Base-by-base conservation (phyloP, 768 basidiomycete species). In the Tulasnella sp. region DNA sequence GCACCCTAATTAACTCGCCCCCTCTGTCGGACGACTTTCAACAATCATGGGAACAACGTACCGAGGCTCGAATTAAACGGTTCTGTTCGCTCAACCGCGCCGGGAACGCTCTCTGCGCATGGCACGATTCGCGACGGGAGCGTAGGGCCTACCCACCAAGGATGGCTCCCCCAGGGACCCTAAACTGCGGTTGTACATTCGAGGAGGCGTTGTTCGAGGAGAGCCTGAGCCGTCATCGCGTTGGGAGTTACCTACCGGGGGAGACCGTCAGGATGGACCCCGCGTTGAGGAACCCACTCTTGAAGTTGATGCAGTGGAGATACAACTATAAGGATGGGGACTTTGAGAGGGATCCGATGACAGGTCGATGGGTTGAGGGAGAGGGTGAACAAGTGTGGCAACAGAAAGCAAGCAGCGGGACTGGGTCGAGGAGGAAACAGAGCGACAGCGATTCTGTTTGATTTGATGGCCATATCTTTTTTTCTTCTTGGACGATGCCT, bases 181-280 rank as follows among this genome's bases (percentile, higher is more conserved):
- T 92, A 59, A 92, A 92, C 74, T 92, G 88, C 65, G 88, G 89
- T 5, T 92, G 88, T 74, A 84, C 86, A 4, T 80, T 77, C 67
- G 86, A 88, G 47, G 83, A 91, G 71, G 88, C 88, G 3, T 79
- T 92, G 5, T 92, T 92, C 67, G 88, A 91, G 67, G 88, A 90
- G 72, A 85, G 84, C 66, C 77, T 92, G 7, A 69, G 88, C 10
- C 81, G 87, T 21, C 87, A 91, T 62, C 77, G 76, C 3, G 86
- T 92, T 15, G 88, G 88, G 24, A 83, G 84, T 68, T 91, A 90
- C 66, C 80, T 80, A 62, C 89, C 88, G 0, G 89, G 88, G 54
- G 89, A 90, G 69, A 83, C 71, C 58, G 88, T 91, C 51, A 83
- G 88, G 67, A 91, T 92, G 88, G 88, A 92, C 67, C 88, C 88